Evolutionary conservation across 495 filamentous ascomycete species (phyloP), one percentile per base, ranked within the genome.

Genomic region (Cryomyces minteri): DNA sequence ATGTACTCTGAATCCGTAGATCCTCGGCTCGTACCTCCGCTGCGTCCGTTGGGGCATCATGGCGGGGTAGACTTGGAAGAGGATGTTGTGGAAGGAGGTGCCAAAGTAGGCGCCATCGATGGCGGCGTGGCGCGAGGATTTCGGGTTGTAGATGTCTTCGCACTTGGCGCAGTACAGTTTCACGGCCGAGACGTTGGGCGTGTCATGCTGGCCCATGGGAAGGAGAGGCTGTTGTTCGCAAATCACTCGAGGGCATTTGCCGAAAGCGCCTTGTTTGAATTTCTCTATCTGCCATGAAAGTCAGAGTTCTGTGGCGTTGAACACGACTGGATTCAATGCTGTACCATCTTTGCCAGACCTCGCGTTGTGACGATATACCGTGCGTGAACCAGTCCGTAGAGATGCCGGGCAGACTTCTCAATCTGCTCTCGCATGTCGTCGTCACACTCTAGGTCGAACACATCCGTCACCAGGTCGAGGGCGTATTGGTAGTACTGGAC

Each of bases 401-500:
- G 72, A 55, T 96, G 92, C 51, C 92, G 74, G 5, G 90, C 90
- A 29, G 86, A 93, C 64, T 95, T 96, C 63, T 99, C 90, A 43
- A 99, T 96, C 54, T 86, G 85, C 66, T 95, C 90, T 37, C 90
- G 76, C 71, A 95, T 87, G 43, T 96, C 90, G 61, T 96, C 92
- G 57, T 96, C 88, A 61, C 90, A 94, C 62, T 99, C 90, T 55
- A 96, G 80, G 55, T 99, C 90, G 61, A 99, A 99, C 39, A 96
- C 88, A 57, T 99, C 90, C n/a, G 92, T 99, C 42, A 99, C 83
- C n/a, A 99, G 74, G 58, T 99, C 90, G 30, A 99, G 74, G 8
- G 90, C 92, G 73, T 96, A 92, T 61, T 99, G 88, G 58, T 99
- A 99, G 69, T 96, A 94, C 48, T 90, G 81, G 5, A 99, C 90